Evolutionary conservation across 192 early-diverging fungal genomes (phyloP), one percentile per base, ranked within the genome.

Genomic region (Backusella tarrabulga): DNA sequence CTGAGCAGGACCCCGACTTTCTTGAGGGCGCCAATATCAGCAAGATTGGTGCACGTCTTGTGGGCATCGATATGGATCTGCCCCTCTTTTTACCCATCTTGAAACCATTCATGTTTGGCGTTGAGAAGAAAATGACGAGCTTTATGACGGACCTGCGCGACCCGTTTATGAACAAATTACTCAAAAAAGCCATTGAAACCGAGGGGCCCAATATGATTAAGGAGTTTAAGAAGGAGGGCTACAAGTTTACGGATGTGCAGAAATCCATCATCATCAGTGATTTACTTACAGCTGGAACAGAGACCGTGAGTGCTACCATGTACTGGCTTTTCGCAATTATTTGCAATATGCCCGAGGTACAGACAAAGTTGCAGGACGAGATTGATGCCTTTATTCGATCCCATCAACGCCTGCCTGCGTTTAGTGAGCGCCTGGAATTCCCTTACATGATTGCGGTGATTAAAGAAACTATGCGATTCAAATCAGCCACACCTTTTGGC

Each of bases 381-480:
- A n/a, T 81, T 14, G 76, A 77, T 63, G 6, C 23, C 0, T 40
- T 68, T 46, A 78, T 74, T 54, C 21, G 14, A 19, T 23, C 11
- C n/a, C 0, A 74, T 11, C 26, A 67, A n/a, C 68, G 42, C 2
- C 7, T 46, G 19, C 80, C 80, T 21, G 26, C 7, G 0, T 68
- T 73, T 17, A 21, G 6, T 6, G 66, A 81, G 12, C 17, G 50
- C 9, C 1, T 29, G 1, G 63, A 81, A 14, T 32, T 78, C 12
- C 80, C 80, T 3, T 77, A 77, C 32, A 63, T 73, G n/a, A 41
- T n/a, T 34, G 52, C 76, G 38, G 66, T 77, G 1, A 71, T 78
- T 1, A 76, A 66, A 34, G 76, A 78, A 68, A 36, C 40, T 0
- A 32, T 77, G 32, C 36, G 76, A 17, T 73, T 46, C 41, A 54